These are phyloP conservation scores for Petrea volubilis DNA, from an alignment of 257 asterid species.

Conservation along the genomic window DNA sequence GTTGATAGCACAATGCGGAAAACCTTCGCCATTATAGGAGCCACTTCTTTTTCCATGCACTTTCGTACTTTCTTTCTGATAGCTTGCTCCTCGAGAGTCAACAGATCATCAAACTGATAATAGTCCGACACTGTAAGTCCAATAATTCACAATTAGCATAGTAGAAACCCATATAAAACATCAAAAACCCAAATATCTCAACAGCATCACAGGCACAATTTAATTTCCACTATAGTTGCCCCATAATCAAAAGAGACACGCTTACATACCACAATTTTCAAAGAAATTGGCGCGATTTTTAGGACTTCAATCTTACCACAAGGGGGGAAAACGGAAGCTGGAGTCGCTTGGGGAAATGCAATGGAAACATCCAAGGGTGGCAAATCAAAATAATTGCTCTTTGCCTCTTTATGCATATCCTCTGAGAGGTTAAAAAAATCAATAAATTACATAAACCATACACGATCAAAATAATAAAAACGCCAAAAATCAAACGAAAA, in stretches of 20 bases:
- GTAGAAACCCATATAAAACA: background rate
- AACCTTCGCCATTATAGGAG: constrained; percentile 94
- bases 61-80: constrained; percentile 64
- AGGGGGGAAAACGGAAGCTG: constrained; percentile 87
- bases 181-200: background rate
- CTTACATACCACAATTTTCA: background rate
- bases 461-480: background rate
- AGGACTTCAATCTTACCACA: constrained; percentile 46
- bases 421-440: constrained; percentile 40
- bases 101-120: constrained; percentile 83
- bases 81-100: constrained; percentile 72
- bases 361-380: constrained; percentile 81
- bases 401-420: constrained; percentile 49
- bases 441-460: constrained; percentile 11
- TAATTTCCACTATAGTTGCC: background rate
- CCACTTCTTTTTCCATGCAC: constrained; percentile 94
- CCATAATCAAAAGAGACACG: background rate
- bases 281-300: background rate
- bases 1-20: background rate
- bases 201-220: background rate
- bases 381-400: constrained; percentile 65
- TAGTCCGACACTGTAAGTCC: constrained; percentile 79
- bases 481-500: background rate
- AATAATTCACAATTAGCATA: constrained; percentile 16
- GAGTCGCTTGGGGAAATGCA: constrained; percentile 98